Evolutionary conservation across 768 basidiomycete genomes (phyloP), one percentile per base, ranked within the genome.

Genomic region (Auriscalpium vulgare): DNA sequence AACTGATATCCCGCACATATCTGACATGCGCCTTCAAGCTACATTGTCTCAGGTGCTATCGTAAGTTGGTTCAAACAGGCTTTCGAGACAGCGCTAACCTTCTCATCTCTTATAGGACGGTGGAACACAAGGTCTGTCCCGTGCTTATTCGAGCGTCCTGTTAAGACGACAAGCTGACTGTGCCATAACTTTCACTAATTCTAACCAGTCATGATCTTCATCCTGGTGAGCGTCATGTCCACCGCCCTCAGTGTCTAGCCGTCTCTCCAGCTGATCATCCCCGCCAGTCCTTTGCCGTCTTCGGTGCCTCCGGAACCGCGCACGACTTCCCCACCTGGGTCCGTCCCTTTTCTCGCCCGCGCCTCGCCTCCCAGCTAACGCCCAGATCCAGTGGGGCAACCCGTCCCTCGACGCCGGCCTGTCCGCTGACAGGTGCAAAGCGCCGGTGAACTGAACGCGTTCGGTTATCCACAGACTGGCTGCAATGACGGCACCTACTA

Each of bases 41-140:
- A 71, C 60, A 66, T 71, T 54, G 58, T 69, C 37, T 63, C 70
- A n/a, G 68, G 67, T 35, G 70, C 70, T 36, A 58, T 71, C 47
- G 60, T 59, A 38, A 35, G 55, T 55, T 10, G 17, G 13, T 11
- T 53, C 47, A 13, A 37, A 11, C 17, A 38, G 16, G 10, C 37
- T 44, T 29, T 43, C 8, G 14, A 45, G 29, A 7, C 29, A 4
- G 29, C 29, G 29, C 29, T 29, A 29, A 29, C 29, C 29, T 29
- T 29, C 29, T 29, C 29, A 29, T 5, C 29, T 29, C 29, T 29
- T 29, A 29, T 29, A 61, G 54, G 70, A 71, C 54, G 70, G 70
- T 38, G 70, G 70, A 57, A 71, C 69, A 16, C 67, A 68, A 57
- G 65, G 56, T 54, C n/a, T 34, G 11, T 37, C 50, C 19, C 17